Conservation (phyloP, 2,329 filamentous ascomycete genomes). For the Conoideocrella luteorostrata region DNA sequence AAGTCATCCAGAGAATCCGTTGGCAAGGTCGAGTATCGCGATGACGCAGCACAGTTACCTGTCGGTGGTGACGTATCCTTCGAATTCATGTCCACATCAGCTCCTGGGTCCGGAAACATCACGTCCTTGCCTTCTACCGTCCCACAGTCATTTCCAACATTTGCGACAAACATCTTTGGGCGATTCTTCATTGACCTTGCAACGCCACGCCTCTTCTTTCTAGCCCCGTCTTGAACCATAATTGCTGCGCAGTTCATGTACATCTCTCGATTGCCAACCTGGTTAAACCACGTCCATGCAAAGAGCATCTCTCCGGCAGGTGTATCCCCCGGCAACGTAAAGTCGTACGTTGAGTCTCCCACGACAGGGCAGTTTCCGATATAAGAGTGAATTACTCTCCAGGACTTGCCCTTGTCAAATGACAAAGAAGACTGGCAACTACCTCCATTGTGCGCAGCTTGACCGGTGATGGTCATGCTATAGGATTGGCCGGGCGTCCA, state of each 20-base stretch:
- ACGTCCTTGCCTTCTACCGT: conserved; percentile 51
- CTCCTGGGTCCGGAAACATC: conserved; percentile 57
- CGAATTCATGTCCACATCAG: conserved; percentile 28
- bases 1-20: neutral
- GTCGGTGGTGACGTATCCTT: neutral
- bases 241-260: conserved; percentile 65
- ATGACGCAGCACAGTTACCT: neutral
- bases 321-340: conserved; percentile 47
- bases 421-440: conserved; percentile 59
- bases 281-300: conserved; percentile 60
- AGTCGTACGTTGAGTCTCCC: conserved; percentile 27
- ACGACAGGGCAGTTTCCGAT: conserved; percentile 28
- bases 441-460: conserved; percentile 47
- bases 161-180: conserved; percentile 61
- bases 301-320: conserved; percentile 45
- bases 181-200: conserved; percentile 39
- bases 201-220: conserved; percentile 20
- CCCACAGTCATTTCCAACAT: conserved; percentile 50
- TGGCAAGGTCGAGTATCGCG: neutral
- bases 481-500: conserved; percentile 49
- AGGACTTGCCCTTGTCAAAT: conserved; percentile 51
- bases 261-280: conserved; percentile 58
- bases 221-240: conserved; percentile 35
- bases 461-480: conserved; percentile 46
- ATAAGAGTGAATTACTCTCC: conserved; percentile 42